These are phyloP conservation scores for Penicillium egyptiacum DNA, from an alignment of 495 filamentous ascomycete species.

Conservation along the genomic window DNA sequence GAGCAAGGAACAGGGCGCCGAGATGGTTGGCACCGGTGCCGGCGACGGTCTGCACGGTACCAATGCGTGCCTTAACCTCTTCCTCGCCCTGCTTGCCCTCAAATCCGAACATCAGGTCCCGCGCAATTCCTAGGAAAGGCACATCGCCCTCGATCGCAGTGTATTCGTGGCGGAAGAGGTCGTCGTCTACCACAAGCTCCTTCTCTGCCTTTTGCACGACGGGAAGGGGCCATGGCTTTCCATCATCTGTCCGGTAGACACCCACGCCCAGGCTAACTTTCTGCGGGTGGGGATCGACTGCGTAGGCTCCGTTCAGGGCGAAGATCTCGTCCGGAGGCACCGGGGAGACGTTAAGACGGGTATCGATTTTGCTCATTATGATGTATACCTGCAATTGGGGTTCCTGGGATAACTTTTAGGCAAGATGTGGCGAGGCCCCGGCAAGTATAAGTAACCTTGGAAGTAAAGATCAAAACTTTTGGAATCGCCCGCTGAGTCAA, in stretches of 20 bases:
- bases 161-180: constrained; percentile 48
- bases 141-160: constrained; percentile 49
- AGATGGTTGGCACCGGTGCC: constrained; percentile 90
- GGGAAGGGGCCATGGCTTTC: constrained; percentile 53
- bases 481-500: constrained; percentile 29
- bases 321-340: constrained; percentile 53
- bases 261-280: constrained; percentile 52
- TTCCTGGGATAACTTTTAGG: constrained; percentile 4
- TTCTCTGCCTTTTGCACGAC: constrained; percentile 48
- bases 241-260: constrained; percentile 54
- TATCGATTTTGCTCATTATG: constrained; percentile 38
- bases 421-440: constrained; percentile 8
- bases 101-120: constrained; percentile 51
- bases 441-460: constrained; percentile 10
- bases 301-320: constrained; percentile 45
- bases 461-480: constrained; percentile 6
- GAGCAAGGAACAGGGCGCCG: constrained; percentile 79
- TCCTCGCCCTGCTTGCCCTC: constrained; percentile 31
- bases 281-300: constrained; percentile 41
- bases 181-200: constrained; percentile 38
- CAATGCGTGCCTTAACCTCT: constrained; percentile 40
- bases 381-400: constrained; percentile 5
- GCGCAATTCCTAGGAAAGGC: constrained; percentile 43
- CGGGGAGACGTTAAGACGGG: constrained; percentile 36
- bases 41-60: constrained; percentile 73